Evolutionary conservation across 2,329 filamentous ascomycete species (phyloP), one percentile per base, ranked within the genome.

Genomic region (Hypoxylon rubiginosum): DNA sequence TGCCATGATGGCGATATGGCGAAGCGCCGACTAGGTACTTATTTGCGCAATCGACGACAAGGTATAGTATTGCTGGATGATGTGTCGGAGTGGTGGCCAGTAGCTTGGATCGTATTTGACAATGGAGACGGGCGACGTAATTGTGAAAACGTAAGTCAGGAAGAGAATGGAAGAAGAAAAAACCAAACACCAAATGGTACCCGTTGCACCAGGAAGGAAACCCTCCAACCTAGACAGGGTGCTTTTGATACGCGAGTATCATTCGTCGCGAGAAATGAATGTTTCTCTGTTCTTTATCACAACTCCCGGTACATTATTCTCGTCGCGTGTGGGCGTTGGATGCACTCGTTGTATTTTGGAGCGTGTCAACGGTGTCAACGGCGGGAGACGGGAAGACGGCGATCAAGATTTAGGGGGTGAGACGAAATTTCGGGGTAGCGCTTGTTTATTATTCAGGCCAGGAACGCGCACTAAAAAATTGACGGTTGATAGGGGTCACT

Each of bases 1-100:
- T 75, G 89, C 87, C 90, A 92, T 92, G 72, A 68, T 59, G 69
- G 68, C 69, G 51, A 59, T 54, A 72, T 74, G 72, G 66, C 70
- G 62, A 73, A 68, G 66, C 64, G 64, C 69, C 58, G 66, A 67
- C 58, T 54, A 67, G 60, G 57, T 58, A 56, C 59, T 28, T 57
- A 50, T 26, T 51, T 58, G 61, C 43, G 30, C 32, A 36, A 48
- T 45, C 36, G 19, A 60, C 45, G 49, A 43, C 28, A 19, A 10
- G 3, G 32, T 54, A 48, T 49, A 30, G 17, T 58, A 55, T 46
- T 45, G 28, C 11, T 61, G 1, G 15, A 36, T 24, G 28, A 49
- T 58, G 45, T 67, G 11, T 58, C 32, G 41, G 53, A 56, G 39
- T 50, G 19, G 50, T 24, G 43, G 48, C 28, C 30, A 7, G 41